Conservation (phyloP, 306 rosid species). For the Coriaria nepalensis region DNA sequence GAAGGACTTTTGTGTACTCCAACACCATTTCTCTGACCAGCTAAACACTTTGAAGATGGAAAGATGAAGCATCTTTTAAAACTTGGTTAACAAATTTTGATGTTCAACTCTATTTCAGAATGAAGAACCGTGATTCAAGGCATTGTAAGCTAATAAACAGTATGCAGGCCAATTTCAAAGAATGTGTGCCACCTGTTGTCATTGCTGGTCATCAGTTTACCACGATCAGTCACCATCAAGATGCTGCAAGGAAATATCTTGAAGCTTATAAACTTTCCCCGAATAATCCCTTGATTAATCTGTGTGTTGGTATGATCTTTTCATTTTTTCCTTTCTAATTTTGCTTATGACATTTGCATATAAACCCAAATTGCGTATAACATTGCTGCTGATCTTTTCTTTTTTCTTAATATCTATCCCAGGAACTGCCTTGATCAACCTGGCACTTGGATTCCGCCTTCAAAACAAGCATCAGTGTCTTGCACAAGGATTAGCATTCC, state of each 20-base stretch:
- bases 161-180: conserved; percentile 47
- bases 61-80: too few species aligned
- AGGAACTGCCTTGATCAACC: conserved; percentile 78
- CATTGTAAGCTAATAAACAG: conserved; percentile 51
- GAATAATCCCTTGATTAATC: conserved; percentile 64
- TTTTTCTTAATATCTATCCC: conserved; percentile 10
- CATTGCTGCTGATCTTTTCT: too few species aligned
- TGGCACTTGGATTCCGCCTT: conserved; percentile 75
- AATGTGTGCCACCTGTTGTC: conserved; percentile 69
- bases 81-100: too few species aligned
- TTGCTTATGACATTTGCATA: neutral
- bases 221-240: conserved; percentile 63
- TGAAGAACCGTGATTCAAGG: conserved; percentile 67
- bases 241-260: conserved; percentile 78
- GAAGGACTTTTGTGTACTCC: neutral
- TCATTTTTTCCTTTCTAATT: conserved; percentile 8
- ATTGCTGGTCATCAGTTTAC: conserved; percentile 73
- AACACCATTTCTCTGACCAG: too few species aligned
- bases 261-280: conserved; percentile 76
- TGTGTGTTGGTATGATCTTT: conserved; percentile 63
- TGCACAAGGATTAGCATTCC: conserved; percentile 81
- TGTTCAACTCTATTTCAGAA: conserved; percentile 26
- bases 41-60: too few species aligned
- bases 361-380: neutral
- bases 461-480: conserved; percentile 83